Evolutionary conservation across 2,329 filamentous ascomycete genomes (phyloP).

Genomic region (Ascochyta rabiei): DNA sequence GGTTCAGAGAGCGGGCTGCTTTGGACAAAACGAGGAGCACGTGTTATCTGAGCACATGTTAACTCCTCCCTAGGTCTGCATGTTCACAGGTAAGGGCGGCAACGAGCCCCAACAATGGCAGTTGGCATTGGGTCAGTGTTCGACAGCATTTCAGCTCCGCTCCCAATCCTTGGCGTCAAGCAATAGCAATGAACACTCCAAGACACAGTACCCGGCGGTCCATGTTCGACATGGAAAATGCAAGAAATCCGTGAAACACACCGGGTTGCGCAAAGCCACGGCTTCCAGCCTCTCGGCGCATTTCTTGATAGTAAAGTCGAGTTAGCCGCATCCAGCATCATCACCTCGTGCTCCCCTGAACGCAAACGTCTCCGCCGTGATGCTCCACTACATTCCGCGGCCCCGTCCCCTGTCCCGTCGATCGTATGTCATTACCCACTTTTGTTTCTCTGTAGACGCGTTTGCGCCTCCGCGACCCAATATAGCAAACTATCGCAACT

Average conservation of each 20-base stretch:
- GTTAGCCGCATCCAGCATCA: not conserved
- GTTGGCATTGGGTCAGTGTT: not conserved
- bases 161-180: constrained; percentile 6
- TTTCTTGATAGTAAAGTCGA: not conserved
- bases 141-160: not conserved
- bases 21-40: constrained; percentile 4
- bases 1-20: not conserved
- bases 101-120: not conserved
- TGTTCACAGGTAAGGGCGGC: constrained; percentile 4
- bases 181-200: not conserved
- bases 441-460: constrained; percentile 1
- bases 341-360: constrained; percentile 7
- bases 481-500: not conserved
- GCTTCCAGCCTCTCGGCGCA: constrained; percentile 7
- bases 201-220: not conserved
- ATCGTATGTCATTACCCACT: constrained; percentile 16
- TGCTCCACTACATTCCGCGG: constrained; percentile 8
- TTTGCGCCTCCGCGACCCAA: not conserved
- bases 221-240: not conserved
- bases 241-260: not conserved
- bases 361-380: constrained; percentile 7
- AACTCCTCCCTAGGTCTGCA: not conserved
- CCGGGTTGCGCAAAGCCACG: constrained; percentile 7
- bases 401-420: constrained; percentile 4
- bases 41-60: constrained; percentile 1